phyloP scores from a whole-genome alignment of 495 filamentous ascomycete genomes.

The Cenococcum geophilum region DNA sequence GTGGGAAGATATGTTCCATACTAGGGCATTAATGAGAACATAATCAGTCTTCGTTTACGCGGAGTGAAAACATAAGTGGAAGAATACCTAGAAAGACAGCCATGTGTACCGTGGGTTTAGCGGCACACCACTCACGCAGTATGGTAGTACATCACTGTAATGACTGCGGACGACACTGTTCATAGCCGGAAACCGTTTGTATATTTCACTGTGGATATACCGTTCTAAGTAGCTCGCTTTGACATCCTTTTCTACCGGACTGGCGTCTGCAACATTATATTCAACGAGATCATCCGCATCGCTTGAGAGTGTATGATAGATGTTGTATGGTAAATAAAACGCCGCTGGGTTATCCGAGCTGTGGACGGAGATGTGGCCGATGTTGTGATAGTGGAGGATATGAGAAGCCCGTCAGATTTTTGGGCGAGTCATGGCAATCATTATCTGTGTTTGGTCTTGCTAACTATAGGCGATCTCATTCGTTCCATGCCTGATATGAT shows the following conservation, averaged over 20 bases:
- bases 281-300: slow-evolving; percentile 33
- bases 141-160: slow-evolving; percentile 43
- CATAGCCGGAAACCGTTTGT: slow-evolving; percentile 43
- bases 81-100: slow-evolving; percentile 46
- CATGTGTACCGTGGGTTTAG: slow-evolving; percentile 44
- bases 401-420: slow-evolving; percentile 38
- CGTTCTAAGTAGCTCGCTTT: slow-evolving; percentile 33
- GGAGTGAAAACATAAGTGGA: not conserved
- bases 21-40: slow-evolving; percentile 24
- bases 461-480: not conserved
- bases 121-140: slow-evolving; percentile 40
- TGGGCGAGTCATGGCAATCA: not conserved
- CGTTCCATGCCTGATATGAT: not conserved
- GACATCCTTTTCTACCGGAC: slow-evolving; percentile 29
- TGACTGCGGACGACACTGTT: slow-evolving; percentile 49
- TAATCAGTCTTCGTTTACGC: not conserved
- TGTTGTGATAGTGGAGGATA: slow-evolving; percentile 41
- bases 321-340: slow-evolving; percentile 34
- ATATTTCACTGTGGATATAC: slow-evolving; percentile 44
- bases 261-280: slow-evolving; percentile 35
- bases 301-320: slow-evolving; percentile 35
- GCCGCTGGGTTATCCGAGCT: slow-evolving; percentile 35
- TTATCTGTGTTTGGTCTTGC: not conserved
- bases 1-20: slow-evolving; percentile 35
- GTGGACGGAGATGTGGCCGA: slow-evolving; percentile 40